These are phyloP conservation scores for Aplosporella prunicola DNA, from an alignment of 2,329 filamentous ascomycete species.

Conservation along the genomic window DNA sequence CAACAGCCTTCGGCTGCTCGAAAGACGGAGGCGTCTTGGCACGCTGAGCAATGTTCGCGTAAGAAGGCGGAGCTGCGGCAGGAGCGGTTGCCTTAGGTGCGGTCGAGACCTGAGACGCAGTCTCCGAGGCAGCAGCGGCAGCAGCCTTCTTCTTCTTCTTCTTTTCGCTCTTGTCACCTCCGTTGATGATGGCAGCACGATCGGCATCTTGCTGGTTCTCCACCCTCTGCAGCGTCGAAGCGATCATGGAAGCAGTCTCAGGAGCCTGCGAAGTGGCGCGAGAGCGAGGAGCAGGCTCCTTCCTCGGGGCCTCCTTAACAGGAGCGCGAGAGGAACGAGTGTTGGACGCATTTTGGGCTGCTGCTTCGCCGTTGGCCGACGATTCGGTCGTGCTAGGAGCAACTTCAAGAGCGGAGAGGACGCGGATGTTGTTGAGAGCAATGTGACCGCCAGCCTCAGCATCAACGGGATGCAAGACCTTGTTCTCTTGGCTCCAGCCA, in stretches of 20 bases:
- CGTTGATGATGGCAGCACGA: slow-evolving; percentile 32
- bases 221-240: slow-evolving; percentile 32
- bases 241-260: slow-evolving; percentile 28
- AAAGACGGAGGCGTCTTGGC: slow-evolving; percentile 23
- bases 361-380: slow-evolving; percentile 35
- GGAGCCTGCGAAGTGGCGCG: slow-evolving; percentile 21
- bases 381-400: slow-evolving; percentile 30
- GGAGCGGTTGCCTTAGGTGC: slow-evolving; percentile 6
- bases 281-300: slow-evolving; percentile 25
- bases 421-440: slow-evolving; percentile 57
- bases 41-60: slow-evolving; percentile 32
- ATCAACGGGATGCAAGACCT: slow-evolving; percentile 70
- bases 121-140: slow-evolving; percentile 33
- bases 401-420: slow-evolving; percentile 24
- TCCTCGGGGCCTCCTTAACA: slow-evolving; percentile 23
- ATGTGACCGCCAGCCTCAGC: slow-evolving; percentile 67
- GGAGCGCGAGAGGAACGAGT: slow-evolving; percentile 20
- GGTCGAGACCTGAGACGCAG: slow-evolving; percentile 35
- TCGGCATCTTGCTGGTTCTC: slow-evolving; percentile 33
- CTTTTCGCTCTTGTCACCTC: slow-evolving; percentile 33
- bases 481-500: slow-evolving; percentile 85
- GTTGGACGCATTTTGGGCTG: background rate
- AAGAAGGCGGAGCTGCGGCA: slow-evolving; percentile 25
- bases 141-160: slow-evolving; percentile 66
- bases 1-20: slow-evolving; percentile 13